Evolutionary conservation across 208 protist genomes (phyloP).

Genomic region (Tritrichomonas musculus): DNA sequence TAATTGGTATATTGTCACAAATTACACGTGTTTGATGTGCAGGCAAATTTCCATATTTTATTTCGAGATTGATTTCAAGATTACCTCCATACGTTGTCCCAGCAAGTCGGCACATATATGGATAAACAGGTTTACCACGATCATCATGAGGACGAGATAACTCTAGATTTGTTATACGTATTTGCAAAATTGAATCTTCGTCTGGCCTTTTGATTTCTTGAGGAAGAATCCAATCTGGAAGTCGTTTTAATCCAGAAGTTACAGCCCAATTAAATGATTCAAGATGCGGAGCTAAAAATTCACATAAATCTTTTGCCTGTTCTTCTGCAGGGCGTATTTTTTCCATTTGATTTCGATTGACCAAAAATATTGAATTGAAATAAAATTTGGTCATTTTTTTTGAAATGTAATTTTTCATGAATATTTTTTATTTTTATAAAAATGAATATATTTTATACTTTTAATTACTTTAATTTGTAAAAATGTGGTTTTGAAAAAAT

Average conservation of each 20-base stretch:
- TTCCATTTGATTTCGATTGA: background rate
- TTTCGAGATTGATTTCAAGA: background rate
- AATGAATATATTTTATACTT: no score
- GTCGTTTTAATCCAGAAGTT: background rate
- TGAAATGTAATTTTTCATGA: no score
- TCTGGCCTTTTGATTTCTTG: background rate
- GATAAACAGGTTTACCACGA: background rate
- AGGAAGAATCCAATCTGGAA: background rate
- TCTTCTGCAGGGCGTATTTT: background rate
- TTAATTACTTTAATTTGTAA: no score
- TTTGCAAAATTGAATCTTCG: background rate
- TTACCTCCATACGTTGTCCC: background rate
- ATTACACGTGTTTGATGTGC: background rate
- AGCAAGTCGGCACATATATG: constrained; percentile 14
- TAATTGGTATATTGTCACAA: background rate
- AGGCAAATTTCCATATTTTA: background rate
- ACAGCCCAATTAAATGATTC: constrained; percentile 28
- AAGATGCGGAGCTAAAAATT: constrained; percentile 10
- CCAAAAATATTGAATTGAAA: no score
- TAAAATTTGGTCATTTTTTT: no score
- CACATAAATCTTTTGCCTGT: background rate
- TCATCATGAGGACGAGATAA: background rate
- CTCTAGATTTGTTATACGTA: background rate
- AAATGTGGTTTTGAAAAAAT: no score
- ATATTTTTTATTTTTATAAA: no score